These are phyloP conservation scores for Fusarium secorum DNA, from an alignment of 2,329 filamentous ascomycete species.

Conservation along the genomic window DNA sequence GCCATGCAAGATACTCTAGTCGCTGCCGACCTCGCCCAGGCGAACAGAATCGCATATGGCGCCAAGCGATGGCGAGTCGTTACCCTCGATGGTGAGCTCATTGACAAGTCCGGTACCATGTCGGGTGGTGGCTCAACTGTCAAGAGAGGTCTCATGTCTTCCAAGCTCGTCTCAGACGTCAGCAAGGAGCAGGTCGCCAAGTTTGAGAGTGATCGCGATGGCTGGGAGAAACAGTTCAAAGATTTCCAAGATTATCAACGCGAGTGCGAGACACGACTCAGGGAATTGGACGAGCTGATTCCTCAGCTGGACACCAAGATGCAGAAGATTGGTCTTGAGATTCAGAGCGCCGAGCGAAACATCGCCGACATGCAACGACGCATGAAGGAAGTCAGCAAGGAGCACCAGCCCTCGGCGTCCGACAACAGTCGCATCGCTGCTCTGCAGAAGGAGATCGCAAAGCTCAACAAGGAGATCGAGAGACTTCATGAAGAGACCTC, in stretches of 20 bases:
- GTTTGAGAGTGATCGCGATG: conserved; percentile 86
- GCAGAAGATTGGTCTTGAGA: conserved; percentile 88
- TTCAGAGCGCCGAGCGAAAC: conserved; percentile 86
- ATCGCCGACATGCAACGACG: conserved; percentile 84
- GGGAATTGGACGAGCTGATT: conserved; percentile 77
- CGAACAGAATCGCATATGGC: conserved; percentile 95
- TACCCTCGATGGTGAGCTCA: conserved; percentile 91
- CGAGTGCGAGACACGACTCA: conserved; percentile 77
- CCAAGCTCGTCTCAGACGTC: conserved; percentile 87
- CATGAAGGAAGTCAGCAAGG: conserved; percentile 82
- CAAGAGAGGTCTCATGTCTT: conserved; percentile 94
- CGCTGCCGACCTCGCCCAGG: conserved; percentile 90
- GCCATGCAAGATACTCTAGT: conserved; percentile 95
- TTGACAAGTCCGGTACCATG: conserved; percentile 99
- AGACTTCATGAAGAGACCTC: conserved; percentile 85
- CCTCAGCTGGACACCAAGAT: conserved; percentile 88
- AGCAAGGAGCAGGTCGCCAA: conserved; percentile 88
- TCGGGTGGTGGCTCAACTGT: conserved; percentile 92
- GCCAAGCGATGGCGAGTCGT: conserved; percentile 95
- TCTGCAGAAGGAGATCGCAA: conserved; percentile 79
- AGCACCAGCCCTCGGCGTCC: conserved; percentile 80
- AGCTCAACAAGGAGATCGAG: conserved; percentile 79
- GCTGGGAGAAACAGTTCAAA: conserved; percentile 79
- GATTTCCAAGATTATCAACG: conserved; percentile 86
- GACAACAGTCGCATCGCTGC: conserved; percentile 78